These are phyloP conservation scores for Tremella yokohamensis DNA, from an alignment of 768 basidiomycete genomes.

Conservation along the genomic window DNA sequence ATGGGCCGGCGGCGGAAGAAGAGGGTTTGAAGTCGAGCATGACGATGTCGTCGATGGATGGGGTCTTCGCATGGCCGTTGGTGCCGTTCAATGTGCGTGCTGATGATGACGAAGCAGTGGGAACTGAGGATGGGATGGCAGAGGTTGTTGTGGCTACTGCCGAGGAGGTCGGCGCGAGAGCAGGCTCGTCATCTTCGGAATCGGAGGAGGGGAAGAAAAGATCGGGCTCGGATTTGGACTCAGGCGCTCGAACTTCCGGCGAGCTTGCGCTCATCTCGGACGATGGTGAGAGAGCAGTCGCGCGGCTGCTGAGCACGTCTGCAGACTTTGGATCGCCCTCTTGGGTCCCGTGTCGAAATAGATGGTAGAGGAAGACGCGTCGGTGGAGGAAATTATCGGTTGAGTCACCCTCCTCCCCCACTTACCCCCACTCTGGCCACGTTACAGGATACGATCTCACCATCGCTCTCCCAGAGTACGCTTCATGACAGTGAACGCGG, in stretches of 20 bases:
- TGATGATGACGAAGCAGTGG: not conserved
- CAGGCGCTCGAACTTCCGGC: constrained; percentile 3
- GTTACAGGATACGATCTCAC: too few relatives aligned
- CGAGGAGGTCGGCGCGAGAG: not conserved
- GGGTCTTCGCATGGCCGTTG: constrained; percentile 7
- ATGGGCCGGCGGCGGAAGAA: constrained; percentile 19
- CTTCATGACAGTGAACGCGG: too few relatives aligned
- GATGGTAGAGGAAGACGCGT: not conserved
- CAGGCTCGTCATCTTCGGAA: constrained; percentile 35
- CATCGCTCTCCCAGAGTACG: too few relatives aligned
- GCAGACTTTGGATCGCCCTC: not conserved
- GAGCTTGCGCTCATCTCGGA: not conserved
- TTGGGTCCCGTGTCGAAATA: not conserved
- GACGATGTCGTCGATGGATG: constrained; percentile 25
- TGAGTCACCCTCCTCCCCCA: too few relatives aligned
- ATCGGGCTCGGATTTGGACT: constrained; percentile 34
- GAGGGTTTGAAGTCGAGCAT: constrained; percentile 15
- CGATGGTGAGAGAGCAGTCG: too few relatives aligned
- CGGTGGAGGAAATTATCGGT: too few relatives aligned
- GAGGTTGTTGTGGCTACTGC: not conserved
- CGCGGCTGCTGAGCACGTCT: too few relatives aligned
- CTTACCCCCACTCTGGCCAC: too few relatives aligned
- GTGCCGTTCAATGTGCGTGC: not conserved
- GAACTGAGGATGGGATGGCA: not conserved
- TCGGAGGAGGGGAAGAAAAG: constrained; percentile 43